phyloP scores from a whole-genome alignment of 805 yeast genomes.

The Clavispora carvajalis region DNA sequence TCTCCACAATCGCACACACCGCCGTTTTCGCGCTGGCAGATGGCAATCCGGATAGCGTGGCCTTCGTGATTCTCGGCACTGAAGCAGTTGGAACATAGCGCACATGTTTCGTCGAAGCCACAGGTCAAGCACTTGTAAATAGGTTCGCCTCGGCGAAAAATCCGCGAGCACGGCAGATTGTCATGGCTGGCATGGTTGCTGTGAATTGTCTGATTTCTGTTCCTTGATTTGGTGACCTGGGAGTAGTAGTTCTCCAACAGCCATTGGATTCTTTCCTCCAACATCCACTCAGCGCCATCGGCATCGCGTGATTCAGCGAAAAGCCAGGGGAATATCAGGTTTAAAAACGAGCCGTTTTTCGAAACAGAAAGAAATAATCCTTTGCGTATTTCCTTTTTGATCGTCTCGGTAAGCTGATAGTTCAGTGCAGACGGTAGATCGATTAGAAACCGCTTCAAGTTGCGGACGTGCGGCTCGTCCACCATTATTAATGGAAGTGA shows the following conservation, averaged over 20 bases:
- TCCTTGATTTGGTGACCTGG: constrained; percentile 10
- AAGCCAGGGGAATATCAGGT: constrained; percentile 34
- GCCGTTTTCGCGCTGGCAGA: constrained; percentile 63
- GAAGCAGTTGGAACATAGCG: constrained; percentile 73
- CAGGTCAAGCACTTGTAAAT: constrained; percentile 72
- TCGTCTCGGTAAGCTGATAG: constrained; percentile 25
- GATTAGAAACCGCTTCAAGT: constrained; percentile 27
- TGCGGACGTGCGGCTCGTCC: background rate
- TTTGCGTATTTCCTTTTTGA: constrained; percentile 32
- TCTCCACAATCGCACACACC: constrained; percentile 92
- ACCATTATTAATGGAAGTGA: background rate
- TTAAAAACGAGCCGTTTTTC: constrained; percentile 33
- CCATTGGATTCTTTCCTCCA: constrained; percentile 29
- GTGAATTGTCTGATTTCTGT: constrained; percentile 17
- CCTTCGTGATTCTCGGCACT: constrained; percentile 63
- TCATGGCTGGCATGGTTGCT: constrained; percentile 44
- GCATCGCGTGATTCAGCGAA: constrained; percentile 4
- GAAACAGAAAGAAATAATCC: constrained; percentile 42
- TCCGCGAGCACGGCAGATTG: constrained; percentile 67
- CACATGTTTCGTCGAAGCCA: constrained; percentile 80
- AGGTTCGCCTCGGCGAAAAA: constrained; percentile 74
- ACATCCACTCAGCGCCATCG: constrained; percentile 1
- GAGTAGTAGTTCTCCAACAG: constrained; percentile 26
- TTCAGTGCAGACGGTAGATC: constrained; percentile 32
- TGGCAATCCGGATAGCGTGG: constrained; percentile 63